phyloP scores from a whole-genome alignment of 1,284 basidiomycete genomes.

The Heterobasidion parviporum region DNA sequence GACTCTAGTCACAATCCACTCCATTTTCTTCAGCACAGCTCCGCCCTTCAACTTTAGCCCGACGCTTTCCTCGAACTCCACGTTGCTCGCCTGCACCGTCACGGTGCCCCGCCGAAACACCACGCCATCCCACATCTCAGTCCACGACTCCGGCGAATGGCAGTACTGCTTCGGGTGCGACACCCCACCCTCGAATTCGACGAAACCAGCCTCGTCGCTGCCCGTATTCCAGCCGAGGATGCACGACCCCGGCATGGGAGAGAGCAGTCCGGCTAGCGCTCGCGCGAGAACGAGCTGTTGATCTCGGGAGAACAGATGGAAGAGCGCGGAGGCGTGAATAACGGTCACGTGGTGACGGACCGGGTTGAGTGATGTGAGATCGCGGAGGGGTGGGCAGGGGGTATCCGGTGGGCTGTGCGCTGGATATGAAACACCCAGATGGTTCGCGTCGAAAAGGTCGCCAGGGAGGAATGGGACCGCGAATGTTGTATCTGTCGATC shows the following conservation, averaged over 20 bases:
- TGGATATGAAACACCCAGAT: conserved; percentile 8
- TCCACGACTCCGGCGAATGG: conserved; percentile 21
- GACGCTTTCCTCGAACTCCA: conserved; percentile 5
- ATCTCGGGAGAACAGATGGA: conserved; percentile 35
- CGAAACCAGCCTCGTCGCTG: neutral
- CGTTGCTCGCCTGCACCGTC: conserved; percentile 8
- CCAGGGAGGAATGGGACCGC: conserved; percentile 32
- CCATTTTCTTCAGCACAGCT: conserved; percentile 3
- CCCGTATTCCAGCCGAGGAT: conserved; percentile 21
- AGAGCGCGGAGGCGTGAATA: conserved; percentile 33
- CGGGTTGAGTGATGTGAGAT: conserved; percentile 23
- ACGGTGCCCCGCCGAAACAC: conserved; percentile 22
- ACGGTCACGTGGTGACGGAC: conserved; percentile 32
- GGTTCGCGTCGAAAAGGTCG: conserved; percentile 26
- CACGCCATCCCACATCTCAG: conserved; percentile 20
- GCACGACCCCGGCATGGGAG: conserved; percentile 19
- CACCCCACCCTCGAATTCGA: conserved; percentile 7
- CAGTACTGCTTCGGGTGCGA: conserved; percentile 7
- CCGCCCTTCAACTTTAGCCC: conserved; percentile 8
- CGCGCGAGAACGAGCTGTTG: conserved; percentile 28
- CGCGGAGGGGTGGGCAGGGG: conserved; percentile 15
- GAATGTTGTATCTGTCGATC: conserved; percentile 23
- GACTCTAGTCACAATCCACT: conserved; percentile 7
- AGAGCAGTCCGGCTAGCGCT: conserved; percentile 26
- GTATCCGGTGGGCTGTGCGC: conserved; percentile 7